A percentile compares a stretch with the other conserved stretches of the same genome.
phyloP scores from a whole-genome alignment of 805 yeast species.

The Citeromyces matritensis region DNA sequence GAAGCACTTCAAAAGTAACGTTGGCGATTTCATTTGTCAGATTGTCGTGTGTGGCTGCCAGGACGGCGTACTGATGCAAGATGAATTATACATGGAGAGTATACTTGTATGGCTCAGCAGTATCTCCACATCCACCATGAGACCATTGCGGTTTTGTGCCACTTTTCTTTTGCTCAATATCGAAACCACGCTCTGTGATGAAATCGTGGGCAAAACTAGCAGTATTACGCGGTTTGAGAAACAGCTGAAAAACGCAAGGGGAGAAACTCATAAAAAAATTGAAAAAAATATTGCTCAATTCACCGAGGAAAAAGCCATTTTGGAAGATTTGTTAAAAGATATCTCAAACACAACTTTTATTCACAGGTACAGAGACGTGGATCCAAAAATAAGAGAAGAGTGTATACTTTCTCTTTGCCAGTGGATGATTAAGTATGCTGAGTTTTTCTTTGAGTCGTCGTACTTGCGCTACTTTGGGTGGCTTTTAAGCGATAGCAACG shows the following conservation, averaged over 20 bases:
- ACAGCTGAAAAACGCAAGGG: too few species aligned
- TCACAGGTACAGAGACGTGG: conserved; percentile 72
- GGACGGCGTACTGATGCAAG: conserved; percentile 38
- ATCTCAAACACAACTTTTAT: conserved; percentile 52
- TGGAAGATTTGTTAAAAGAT: conserved; percentile 47
- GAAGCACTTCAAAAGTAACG: conserved; percentile 36
- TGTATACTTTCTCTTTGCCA: conserved; percentile 48
- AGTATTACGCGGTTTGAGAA: conserved; percentile 25
- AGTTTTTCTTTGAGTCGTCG: conserved; percentile 50
- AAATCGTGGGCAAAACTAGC: conserved; percentile 20
- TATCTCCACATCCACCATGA: conserved; percentile 49
- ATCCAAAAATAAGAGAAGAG: conserved; percentile 53
- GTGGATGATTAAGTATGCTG: conserved; percentile 65
- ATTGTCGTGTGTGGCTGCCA: conserved; percentile 42
- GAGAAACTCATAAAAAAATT: conserved; percentile 19
- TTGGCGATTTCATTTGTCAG: conserved; percentile 36
- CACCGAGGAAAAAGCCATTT: conserved; percentile 31
- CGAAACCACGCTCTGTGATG: conserved; percentile 43
- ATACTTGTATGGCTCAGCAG: conserved; percentile 65
- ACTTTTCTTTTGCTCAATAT: conserved; percentile 43
- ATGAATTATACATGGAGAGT: conserved; percentile 30
- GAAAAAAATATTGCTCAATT: conserved; percentile 23
- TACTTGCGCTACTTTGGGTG: conserved; percentile 73
- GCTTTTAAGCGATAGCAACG: conserved; percentile 61
- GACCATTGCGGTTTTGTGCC: conserved; percentile 60